Percentiles rank a stretch among this genome's conserved stretches.
These are phyloP conservation scores for Lactarius hatsudake DNA, from an alignment of 768 basidiomycete genomes.

Conservation along the genomic window DNA sequence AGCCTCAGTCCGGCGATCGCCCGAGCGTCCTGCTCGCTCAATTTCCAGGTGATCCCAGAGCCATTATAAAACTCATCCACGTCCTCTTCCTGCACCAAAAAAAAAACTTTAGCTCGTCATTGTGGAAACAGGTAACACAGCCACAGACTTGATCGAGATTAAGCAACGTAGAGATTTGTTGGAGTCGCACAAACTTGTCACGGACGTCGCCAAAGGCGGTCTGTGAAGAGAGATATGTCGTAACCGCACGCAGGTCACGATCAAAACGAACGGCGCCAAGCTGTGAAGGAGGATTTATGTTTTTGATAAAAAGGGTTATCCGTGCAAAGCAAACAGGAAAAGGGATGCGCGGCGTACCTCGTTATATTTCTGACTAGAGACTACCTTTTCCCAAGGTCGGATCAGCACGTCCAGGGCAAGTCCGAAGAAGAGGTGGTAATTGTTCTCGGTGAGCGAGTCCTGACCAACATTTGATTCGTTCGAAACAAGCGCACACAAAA, in stretches of 20 bases:
- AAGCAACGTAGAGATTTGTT: slow-evolving; percentile 89
- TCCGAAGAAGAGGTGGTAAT: slow-evolving; percentile 83
- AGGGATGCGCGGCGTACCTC: slow-evolving; percentile 55
- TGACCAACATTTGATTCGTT: slow-evolving; percentile 33
- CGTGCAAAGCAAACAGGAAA: not conserved
- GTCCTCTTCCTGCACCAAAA: slow-evolving; percentile 72
- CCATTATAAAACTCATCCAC: slow-evolving; percentile 93
- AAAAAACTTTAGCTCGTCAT: slow-evolving; percentile 17
- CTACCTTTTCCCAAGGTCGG: slow-evolving; percentile 93
- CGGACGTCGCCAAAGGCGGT: slow-evolving; percentile 86
- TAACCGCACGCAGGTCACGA: slow-evolving; percentile 82
- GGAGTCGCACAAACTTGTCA: slow-evolving; percentile 88
- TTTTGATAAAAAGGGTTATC: not conserved
- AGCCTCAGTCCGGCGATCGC: slow-evolving; percentile 52
- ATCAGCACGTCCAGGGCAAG: slow-evolving; percentile 84
- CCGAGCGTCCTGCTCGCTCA: slow-evolving; percentile 74
- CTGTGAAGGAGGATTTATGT: slow-evolving; percentile 40
- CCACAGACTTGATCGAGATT: slow-evolving; percentile 76
- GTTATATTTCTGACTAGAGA: slow-evolving; percentile 77
- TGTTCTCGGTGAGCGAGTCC: slow-evolving; percentile 85
- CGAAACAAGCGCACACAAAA: not conserved
- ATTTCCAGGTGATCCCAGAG: slow-evolving; percentile 87
- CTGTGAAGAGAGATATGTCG: slow-evolving; percentile 80
- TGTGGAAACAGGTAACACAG: slow-evolving; percentile 2
- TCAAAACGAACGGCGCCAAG: slow-evolving; percentile 96